A percentile compares a stretch with the other conserved stretches of the same genome.
Conservation (phyloP, 1,139 yeast genomes). For the Candida smagusa region DNA sequence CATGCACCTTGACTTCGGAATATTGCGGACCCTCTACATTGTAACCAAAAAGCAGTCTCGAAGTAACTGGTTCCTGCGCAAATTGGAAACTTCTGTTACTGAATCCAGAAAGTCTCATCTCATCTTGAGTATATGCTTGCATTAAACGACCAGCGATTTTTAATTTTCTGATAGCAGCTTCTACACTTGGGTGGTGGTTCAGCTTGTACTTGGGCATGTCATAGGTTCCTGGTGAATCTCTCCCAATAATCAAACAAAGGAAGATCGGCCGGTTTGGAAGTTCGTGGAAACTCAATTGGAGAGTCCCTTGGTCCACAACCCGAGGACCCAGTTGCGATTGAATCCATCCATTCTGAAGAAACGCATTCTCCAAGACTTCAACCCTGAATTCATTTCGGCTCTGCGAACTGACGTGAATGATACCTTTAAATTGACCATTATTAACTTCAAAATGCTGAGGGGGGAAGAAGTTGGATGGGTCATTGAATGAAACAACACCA, state of each 20-base stretch:
- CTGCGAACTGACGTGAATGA: slow-evolving; percentile 70
- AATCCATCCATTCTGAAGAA: slow-evolving; percentile 25
- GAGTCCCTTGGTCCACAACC: slow-evolving; percentile 23
- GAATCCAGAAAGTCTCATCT: slow-evolving; percentile 75
- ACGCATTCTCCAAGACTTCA: slow-evolving; percentile 23
- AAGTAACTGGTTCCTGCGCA: slow-evolving; percentile 54
- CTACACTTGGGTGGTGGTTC: slow-evolving; percentile 67
- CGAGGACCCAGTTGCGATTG: slow-evolving; percentile 11
- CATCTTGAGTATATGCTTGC: slow-evolving; percentile 93
- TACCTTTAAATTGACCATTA: slow-evolving; percentile 68
- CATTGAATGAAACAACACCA: slow-evolving; percentile 33
- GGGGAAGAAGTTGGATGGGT: slow-evolving; percentile 56
- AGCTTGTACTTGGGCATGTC: slow-evolving; percentile 68
- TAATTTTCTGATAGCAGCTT: slow-evolving; percentile 71
- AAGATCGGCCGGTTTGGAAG: slow-evolving; percentile 75
- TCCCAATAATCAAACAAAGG: slow-evolving; percentile 71
- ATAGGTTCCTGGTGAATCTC: slow-evolving; percentile 68
- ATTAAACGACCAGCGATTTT: slow-evolving; percentile 84
- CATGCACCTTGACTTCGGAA: slow-evolving; percentile 71
- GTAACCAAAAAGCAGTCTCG: slow-evolving; percentile 38
- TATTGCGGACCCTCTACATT: slow-evolving; percentile 43
- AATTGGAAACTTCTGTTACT: slow-evolving; percentile 80
- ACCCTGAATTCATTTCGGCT: slow-evolving; percentile 38
- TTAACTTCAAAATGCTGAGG: slow-evolving; percentile 70
- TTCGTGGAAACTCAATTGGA: slow-evolving; percentile 53